Conservation (phyloP, 805 yeast genomes). For the Metschnikowia kofuensis region DNA sequence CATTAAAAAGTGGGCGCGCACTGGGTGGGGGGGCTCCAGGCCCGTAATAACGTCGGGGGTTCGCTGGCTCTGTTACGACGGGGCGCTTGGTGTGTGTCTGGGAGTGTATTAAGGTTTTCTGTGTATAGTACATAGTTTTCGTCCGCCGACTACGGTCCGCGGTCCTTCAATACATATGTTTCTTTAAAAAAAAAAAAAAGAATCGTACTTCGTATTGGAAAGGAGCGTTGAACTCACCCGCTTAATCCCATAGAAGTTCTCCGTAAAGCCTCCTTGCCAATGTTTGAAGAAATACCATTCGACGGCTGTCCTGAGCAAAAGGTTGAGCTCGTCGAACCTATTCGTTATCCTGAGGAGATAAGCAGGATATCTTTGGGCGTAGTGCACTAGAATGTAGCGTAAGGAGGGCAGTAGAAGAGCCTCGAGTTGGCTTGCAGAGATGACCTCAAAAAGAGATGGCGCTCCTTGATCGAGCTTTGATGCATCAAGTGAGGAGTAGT, state of each 20-base stretch:
- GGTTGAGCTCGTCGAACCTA: conserved; percentile 73
- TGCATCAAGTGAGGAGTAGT: conserved; percentile 76
- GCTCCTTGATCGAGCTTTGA: conserved; percentile 67
- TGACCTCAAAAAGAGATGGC: conserved; percentile 86
- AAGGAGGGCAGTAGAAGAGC: conserved; percentile 77
- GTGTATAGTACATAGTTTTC: too few species aligned
- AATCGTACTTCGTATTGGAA: conserved; percentile 25
- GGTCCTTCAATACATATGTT: too few species aligned
- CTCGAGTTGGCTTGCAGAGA: conserved; percentile 79
- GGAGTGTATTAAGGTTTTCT: too few species aligned
- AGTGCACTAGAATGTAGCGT: conserved; percentile 74
- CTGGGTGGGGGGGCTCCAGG: too few species aligned
- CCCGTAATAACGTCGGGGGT: too few species aligned
- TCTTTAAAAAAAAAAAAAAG: too few species aligned
- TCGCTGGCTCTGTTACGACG: too few species aligned
- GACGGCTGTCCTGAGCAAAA: conserved; percentile 55
- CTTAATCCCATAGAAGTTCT: conserved; percentile 87
- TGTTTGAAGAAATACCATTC: conserved; percentile 67
- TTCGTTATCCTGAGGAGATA: conserved; percentile 59
- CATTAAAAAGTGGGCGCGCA: too few species aligned
- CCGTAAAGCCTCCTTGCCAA: conserved; percentile 87
- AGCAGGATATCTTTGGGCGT: conserved; percentile 75
- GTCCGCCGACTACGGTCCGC: too few species aligned
- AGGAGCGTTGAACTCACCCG: conserved; percentile 46
- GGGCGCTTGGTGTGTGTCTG: too few species aligned